These are phyloP conservation scores for Phalaenopsis hybrid DNA, from an alignment of 116 monocot species.

Conservation along the genomic window DNA sequence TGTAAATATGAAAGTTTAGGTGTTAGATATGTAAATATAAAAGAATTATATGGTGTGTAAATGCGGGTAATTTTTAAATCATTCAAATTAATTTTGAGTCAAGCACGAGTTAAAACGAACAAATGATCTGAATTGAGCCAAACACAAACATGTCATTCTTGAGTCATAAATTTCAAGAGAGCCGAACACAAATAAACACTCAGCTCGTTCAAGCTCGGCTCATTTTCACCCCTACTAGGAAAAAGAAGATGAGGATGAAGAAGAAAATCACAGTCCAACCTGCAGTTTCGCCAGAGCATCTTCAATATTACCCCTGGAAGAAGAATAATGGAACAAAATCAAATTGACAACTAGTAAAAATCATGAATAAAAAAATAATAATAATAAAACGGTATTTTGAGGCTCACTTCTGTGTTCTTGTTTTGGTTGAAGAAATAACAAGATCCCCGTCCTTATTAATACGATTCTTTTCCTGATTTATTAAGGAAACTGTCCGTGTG, in stretches of 20 bases:
- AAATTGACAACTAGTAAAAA: not conserved
- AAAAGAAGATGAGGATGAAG: not conserved
- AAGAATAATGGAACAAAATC: slow-evolving; percentile 10
- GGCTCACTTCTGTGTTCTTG: slow-evolving; percentile 82
- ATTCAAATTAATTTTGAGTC: too few relatives aligned
- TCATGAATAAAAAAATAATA: not conserved
- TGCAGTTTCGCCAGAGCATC: slow-evolving; percentile 91
- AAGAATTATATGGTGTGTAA: too few relatives aligned
- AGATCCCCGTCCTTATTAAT: slow-evolving; percentile 95
- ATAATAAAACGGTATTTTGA: slow-evolving; percentile 9
- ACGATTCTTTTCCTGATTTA: slow-evolving; percentile 80
- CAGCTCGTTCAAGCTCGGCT: too few relatives aligned
- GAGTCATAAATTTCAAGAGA: too few relatives aligned
- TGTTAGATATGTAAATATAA: too few relatives aligned
- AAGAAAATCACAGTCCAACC: slow-evolving; percentile 25
- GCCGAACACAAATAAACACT: too few relatives aligned
- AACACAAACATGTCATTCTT: too few relatives aligned
- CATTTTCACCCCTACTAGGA: too few relatives aligned
- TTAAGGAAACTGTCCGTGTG: not conserved
- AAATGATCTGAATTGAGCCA: too few relatives aligned
- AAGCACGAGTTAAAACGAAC: too few relatives aligned
- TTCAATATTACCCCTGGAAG: slow-evolving; percentile 75
- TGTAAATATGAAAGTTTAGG: too few relatives aligned
- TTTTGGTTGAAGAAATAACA: slow-evolving; percentile 94
- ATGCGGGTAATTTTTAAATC: too few relatives aligned